Base-by-base conservation (phyloP, 805 yeast genomes). In the Lachancea kluyveri region DNA sequence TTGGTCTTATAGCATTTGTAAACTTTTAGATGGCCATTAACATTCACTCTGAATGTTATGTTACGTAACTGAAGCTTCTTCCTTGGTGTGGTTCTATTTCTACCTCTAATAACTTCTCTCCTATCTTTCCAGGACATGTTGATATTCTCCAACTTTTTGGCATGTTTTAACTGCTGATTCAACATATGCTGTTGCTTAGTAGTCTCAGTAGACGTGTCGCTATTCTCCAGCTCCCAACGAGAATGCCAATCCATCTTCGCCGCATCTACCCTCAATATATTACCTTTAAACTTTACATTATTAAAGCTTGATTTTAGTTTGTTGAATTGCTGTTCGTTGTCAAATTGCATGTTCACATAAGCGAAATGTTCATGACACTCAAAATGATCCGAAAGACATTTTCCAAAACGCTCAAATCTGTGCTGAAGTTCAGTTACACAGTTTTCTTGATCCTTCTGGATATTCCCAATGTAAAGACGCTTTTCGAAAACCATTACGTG, bases 271-370 rank as follows among this genome's bases (percentile, higher is more conserved):
- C 65, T 63, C 21, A 90, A 55, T 32, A 68, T 73, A 16, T 79
- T 67, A 2, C 94, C 95, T 68, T 82, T 85, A 58, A 69, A 90
- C 16, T 70, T 71, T 2, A 80, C 72, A 18, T 88, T 92, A 51
- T 85, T 72, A 41, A 84, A 68, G 1, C 81, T 63, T 5, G 60
- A 53, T 36, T 69, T 68, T 31, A 90, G 57, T 28, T 70, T 71
- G 1, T 57, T 59, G 33, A 68, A 74, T 7, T 30, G 12, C 21
- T 67, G 62, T 13, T 59, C 56, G 3, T 65, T 62, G 1, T 66
- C 54, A 8, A 79, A 54, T n/a, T 63, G 58, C 55, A 90, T 61
- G 14, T 81, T 74, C 1, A 83, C 53, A 41, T 69, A 86, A 1
- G 79, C 96, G 61, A 76, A 92, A 3, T 53, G 52, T 57, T 54